Evolutionary conservation across 257 asterid genomes (phyloP).

Genomic region (Lavandula angustifolia): DNA sequence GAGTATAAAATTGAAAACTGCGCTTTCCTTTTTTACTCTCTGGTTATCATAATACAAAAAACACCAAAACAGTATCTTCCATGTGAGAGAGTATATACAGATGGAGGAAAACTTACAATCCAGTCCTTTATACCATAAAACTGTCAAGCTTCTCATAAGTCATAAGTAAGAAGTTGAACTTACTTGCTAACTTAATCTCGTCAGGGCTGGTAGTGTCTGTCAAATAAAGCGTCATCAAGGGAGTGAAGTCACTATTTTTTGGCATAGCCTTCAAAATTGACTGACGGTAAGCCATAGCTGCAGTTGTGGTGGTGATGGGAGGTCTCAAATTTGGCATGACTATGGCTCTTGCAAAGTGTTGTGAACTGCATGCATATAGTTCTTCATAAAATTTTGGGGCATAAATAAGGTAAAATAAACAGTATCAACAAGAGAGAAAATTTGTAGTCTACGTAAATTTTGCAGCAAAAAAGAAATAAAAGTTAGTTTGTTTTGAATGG

Average conservation of each 20-base stretch:
- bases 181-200: slow-evolving; percentile 86
- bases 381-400: slow-evolving; percentile 16
- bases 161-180: slow-evolving; percentile 35
- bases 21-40: background rate
- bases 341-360: slow-evolving; percentile 87
- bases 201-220: slow-evolving; percentile 77
- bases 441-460: background rate
- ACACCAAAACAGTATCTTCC: slow-evolving; percentile 6
- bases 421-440: slow-evolving; percentile 1
- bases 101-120: background rate
- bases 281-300: slow-evolving; percentile 71
- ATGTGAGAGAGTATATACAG: background rate
- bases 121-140: background rate
- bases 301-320: slow-evolving; percentile 83
- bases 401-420: slow-evolving; percentile 12
- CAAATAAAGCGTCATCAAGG: slow-evolving; percentile 95
- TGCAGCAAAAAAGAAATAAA: slow-evolving; percentile 3
- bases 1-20: slow-evolving; percentile 7
- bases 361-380: slow-evolving; percentile 49
- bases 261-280: slow-evolving; percentile 75
- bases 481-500: background rate
- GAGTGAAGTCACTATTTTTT: slow-evolving; percentile 57
- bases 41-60: background rate
- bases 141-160: slow-evolving; percentile 7
- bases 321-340: slow-evolving; percentile 94